phyloP scores from a whole-genome alignment of 2,329 filamentous ascomycete genomes.

The Aspergillus transmontanensis region DNA sequence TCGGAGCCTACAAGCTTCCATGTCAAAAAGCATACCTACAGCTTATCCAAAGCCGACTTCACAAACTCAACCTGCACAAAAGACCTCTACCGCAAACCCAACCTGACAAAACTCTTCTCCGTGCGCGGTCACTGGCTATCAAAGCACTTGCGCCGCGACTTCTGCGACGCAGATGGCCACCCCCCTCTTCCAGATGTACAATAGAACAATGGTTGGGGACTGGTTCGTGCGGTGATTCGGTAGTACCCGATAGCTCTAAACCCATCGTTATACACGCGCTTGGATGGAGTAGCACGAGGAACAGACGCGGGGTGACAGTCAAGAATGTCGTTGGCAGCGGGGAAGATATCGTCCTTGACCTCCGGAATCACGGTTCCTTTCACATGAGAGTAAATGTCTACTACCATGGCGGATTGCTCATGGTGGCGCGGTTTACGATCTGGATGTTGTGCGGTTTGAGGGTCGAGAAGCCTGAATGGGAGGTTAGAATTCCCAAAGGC shows the following conservation, averaged over 20 bases:
- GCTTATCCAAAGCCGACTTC: too few relatives aligned
- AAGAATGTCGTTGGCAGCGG: constrained; percentile 16
- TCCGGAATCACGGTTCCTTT: constrained; percentile 7
- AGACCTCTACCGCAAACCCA: background rate
- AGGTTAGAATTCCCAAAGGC: constrained; percentile 20
- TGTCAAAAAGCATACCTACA: too few relatives aligned
- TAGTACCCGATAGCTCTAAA: background rate
- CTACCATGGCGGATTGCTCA: constrained; percentile 15
- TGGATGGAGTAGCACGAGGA: constrained; percentile 17
- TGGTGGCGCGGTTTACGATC: constrained; percentile 20
- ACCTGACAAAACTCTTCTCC: constrained; percentile 9
- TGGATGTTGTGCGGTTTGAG: constrained; percentile 19
- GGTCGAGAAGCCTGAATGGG: constrained; percentile 18
- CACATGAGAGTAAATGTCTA: constrained; percentile 4
- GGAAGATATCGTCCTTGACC: constrained; percentile 14
- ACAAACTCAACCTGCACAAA: too few relatives aligned
- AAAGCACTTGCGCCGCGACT: constrained; percentile 13
- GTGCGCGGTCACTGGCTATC: constrained; percentile 16
- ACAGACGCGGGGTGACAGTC: constrained; percentile 21
- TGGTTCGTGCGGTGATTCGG: constrained; percentile 24
- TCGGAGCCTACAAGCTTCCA: too few relatives aligned
- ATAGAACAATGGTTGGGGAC: constrained; percentile 13
- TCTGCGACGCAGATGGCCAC: constrained; percentile 23
- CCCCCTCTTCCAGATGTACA: constrained; percentile 24
- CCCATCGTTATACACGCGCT: constrained; percentile 20